These are phyloP conservation scores for Kwoniella europaea DNA, from an alignment of 768 basidiomycete genomes.

Conservation along the genomic window DNA sequence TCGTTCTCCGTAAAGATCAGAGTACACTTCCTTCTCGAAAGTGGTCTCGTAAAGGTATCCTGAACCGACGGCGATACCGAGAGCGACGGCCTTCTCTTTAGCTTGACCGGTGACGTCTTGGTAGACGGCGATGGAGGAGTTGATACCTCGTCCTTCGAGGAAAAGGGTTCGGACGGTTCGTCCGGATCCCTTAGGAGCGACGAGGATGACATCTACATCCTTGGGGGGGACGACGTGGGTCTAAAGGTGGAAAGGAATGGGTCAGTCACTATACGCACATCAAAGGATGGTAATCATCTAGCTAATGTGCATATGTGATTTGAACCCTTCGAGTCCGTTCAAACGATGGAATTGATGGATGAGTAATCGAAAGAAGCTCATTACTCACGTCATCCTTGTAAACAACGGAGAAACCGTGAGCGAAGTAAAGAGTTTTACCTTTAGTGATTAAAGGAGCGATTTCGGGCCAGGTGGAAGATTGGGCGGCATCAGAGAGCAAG, in stretches of 20 bases:
- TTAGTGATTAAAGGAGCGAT: constrained; percentile 94
- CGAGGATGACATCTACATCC: constrained; percentile 98
- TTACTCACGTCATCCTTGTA: constrained; percentile 80
- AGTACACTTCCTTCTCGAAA: constrained; percentile 99
- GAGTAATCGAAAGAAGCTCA: neutral
- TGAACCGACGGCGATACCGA: constrained; percentile 92
- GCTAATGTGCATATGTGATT: neutral
- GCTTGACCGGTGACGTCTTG: constrained; percentile 99
- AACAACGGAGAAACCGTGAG: constrained; percentile 98
- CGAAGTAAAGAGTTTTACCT: constrained; percentile 99
- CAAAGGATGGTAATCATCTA: neutral
- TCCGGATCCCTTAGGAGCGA: constrained; percentile 98
- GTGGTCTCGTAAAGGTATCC: constrained; percentile 99
- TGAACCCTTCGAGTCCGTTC: neutral
- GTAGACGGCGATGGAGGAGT: constrained; percentile 86
- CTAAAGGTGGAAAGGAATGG: constrained; percentile 25
- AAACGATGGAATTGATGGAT: neutral
- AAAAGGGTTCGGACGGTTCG: constrained; percentile 98
- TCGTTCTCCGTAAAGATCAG: constrained; percentile 98
- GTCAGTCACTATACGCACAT: neutral
- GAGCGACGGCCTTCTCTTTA: constrained; percentile 91
- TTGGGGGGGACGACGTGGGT: constrained; percentile 88
- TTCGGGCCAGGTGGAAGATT: constrained; percentile 90
- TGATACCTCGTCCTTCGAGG: constrained; percentile 89
- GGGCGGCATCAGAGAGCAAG: constrained; percentile 98